Conservation (phyloP, 148 eudicot species). For the Pouteria glomerata region DNA sequence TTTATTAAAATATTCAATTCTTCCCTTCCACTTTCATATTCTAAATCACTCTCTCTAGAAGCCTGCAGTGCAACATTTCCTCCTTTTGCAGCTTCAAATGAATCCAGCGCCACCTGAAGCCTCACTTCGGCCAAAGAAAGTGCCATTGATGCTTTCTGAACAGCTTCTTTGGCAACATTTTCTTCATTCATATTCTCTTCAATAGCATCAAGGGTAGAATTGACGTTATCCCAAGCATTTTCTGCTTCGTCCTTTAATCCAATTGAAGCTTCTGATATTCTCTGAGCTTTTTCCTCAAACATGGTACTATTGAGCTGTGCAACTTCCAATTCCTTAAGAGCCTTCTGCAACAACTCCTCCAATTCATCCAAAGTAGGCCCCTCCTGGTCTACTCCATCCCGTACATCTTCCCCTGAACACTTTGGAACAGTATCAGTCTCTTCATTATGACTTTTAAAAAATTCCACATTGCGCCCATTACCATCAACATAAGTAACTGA, state of each 20-base stretch:
- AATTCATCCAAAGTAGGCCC: conserved; percentile 53
- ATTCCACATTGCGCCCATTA: conserved; percentile 42
- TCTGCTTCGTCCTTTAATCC: conserved; percentile 72
- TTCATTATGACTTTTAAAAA: conserved; percentile 25
- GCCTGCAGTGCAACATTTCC: conserved; percentile 26
- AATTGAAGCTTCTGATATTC: conserved; percentile 80
- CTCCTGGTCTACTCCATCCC: conserved; percentile 38
- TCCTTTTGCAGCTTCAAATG: conserved; percentile 47
- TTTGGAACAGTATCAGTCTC: conserved; percentile 30
- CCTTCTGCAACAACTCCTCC: conserved; percentile 59
- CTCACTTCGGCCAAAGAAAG: conserved; percentile 87
- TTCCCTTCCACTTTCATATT: conserved; percentile 39
- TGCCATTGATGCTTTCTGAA: conserved; percentile 73
- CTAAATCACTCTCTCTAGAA: conserved; percentile 31
- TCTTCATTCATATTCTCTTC: conserved; percentile 66
- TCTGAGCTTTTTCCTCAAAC: conserved; percentile 93
- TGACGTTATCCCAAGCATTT: conserved; percentile 65
- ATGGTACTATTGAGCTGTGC: conserved; percentile 66
- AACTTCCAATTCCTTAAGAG: conserved; percentile 73
- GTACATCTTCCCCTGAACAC: conserved; percentile 35
- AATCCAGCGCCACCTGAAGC: conserved; percentile 64
- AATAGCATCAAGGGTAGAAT: conserved; percentile 33
- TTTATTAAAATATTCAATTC: conserved; percentile 28
- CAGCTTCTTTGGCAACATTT: conserved; percentile 59
- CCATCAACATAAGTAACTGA: conserved; percentile 61